These are phyloP conservation scores for Penicillium canariense DNA, from an alignment of 495 filamentous ascomycete species.

Conservation along the genomic window DNA sequence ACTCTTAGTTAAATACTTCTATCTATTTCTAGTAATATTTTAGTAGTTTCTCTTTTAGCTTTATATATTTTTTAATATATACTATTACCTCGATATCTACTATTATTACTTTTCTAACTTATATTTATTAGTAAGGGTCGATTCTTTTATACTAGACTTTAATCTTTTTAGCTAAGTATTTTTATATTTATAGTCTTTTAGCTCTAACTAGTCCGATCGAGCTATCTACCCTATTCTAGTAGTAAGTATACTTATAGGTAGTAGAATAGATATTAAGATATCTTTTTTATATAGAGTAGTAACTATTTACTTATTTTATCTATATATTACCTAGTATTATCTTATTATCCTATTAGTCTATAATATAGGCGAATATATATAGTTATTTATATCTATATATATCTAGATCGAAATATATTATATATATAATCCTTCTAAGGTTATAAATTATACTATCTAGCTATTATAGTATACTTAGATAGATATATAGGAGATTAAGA, in stretches of 20 bases:
- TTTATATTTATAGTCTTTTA: no score
- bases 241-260: background rate
- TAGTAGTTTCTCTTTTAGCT: background rate
- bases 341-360: background rate
- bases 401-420: background rate
- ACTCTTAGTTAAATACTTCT: background rate
- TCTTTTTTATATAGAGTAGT: background rate
- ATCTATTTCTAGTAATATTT: conserved; percentile 1
- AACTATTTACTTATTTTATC: background rate
- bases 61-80: background rate
- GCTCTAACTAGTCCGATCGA: no score
- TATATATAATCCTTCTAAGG: background rate
- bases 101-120: background rate
- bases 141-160: no score
- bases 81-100: background rate
- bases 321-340: background rate
- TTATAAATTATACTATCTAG: no score
- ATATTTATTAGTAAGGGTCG: no score
- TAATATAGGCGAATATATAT: background rate
- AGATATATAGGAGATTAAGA: background rate
- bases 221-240: background rate
- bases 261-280: background rate
- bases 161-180: no score
- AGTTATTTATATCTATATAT: background rate
- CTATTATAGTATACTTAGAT: background rate